Evolutionary conservation across 768 basidiomycete genomes (phyloP).

Genomic region (Erythrobasidium yunnanense): DNA sequence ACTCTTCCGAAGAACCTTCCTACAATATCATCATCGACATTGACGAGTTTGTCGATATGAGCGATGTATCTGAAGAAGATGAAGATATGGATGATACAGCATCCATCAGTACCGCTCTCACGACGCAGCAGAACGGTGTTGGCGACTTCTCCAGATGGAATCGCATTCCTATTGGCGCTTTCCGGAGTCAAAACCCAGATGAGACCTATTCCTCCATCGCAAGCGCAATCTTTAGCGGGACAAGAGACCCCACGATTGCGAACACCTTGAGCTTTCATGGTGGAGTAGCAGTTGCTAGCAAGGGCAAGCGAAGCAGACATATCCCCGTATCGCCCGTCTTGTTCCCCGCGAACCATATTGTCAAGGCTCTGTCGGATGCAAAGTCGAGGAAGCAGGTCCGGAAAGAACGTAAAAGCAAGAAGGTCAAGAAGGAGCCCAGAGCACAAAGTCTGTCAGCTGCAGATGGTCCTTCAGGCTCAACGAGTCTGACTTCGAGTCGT

Average conservation of each 20-base stretch:
- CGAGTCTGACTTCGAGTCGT: not conserved
- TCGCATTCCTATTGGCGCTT: constrained; percentile 37
- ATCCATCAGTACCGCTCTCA: constrained; percentile 18
- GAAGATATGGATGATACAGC: constrained; percentile 17
- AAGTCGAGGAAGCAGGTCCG: constrained; percentile 1
- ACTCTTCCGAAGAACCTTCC: not conserved
- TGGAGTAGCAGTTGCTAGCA: not conserved
- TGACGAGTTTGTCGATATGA: constrained; percentile 22
- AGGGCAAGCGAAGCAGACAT: not conserved
- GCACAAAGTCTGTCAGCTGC: not conserved
- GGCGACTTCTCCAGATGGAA: constrained; percentile 35
- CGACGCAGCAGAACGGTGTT: not conserved
- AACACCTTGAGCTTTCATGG: constrained; percentile 13
- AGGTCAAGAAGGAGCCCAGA: constrained; percentile 1
- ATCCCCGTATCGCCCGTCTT: constrained; percentile 24
- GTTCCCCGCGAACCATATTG: constrained; percentile 5
- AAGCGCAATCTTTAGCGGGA: constrained; percentile 9
- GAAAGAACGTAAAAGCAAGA: constrained; percentile 5
- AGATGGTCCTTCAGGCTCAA: not conserved
- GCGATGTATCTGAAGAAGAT: constrained; percentile 29
- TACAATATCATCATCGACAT: constrained; percentile 24
- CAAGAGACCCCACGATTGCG: not conserved
- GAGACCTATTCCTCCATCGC: not conserved
- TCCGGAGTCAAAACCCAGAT: constrained; percentile 24
- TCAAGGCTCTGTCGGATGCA: constrained; percentile 2